Percentiles rank a stretch among this genome's conserved stretches.
These are phyloP conservation scores for Entomortierella beljakovae DNA, from an alignment of 192 early-diverging fungal species.

Conservation along the genomic window DNA sequence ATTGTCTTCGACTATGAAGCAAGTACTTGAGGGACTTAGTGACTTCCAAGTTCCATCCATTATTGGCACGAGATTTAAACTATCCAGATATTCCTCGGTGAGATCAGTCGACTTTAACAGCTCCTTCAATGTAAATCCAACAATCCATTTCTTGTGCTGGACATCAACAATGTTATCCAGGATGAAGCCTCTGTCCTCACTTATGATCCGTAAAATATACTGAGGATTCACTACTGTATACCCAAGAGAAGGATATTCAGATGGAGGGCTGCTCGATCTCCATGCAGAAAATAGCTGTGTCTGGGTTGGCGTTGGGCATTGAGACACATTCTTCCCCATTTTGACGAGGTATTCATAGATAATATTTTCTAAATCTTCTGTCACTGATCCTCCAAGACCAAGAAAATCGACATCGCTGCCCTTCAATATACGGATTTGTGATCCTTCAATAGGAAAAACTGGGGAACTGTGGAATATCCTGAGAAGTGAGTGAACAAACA, in stretches of 20 bases:
- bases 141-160: conserved; percentile 2
- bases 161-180: not conserved
- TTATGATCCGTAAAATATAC: not conserved
- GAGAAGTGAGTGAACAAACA: not conserved
- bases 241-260: not conserved
- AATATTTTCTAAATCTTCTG: not conserved
- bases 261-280: too few relatives aligned
- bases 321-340: not conserved
- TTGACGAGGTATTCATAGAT: not conserved
- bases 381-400: not conserved
- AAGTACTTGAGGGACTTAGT: not conserved
- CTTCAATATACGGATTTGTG: not conserved
- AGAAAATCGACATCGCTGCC: conserved; percentile 2
- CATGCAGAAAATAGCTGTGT: not conserved
- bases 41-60: conserved; percentile 14
- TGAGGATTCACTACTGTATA: not conserved
- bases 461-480: not conserved
- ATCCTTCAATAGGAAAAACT: not conserved
- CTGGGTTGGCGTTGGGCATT: not conserved
- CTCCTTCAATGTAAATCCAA: not conserved
- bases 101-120: not conserved
- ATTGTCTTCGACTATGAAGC: not conserved
- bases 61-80: conserved; percentile 9
- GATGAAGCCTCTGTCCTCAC: conserved; percentile 5
- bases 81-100: not conserved